Evolutionary conservation across 495 filamentous ascomycete genomes (phyloP), one percentile per base, ranked within the genome.

Genomic region (Elaphomyces granulatus): DNA sequence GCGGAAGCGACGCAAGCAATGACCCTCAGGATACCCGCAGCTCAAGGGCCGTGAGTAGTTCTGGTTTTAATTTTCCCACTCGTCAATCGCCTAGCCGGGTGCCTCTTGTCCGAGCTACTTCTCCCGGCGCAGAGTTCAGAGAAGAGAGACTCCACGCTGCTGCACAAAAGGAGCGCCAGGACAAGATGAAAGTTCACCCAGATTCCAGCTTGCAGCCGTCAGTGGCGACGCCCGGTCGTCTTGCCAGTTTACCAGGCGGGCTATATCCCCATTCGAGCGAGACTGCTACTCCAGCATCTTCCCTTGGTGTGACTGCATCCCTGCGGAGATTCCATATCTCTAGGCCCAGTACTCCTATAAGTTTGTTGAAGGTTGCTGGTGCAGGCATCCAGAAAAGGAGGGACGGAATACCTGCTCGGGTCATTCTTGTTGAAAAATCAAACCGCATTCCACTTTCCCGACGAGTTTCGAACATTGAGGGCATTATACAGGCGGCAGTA

Each of bases 281-380:
- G 10, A 20, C 36, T n/a, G 43, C 17, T 9, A 47, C 43, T 26
- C 38, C 45, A 15, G 44, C 47, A 8, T 36, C 49, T 9, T 51
- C 55, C 2, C 42, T 45, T 15, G 40, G 32, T 12, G 28, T 16
- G 32, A 50, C 21, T 2, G 42, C 49, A 16, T 44, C 59, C 0
- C 44, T 67, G 20, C 62, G 64, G 9, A 55, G 61, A 4, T 68
- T 68, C 32, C 62, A 66, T 37, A 68, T 68, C 34, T 62, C 62
- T 0, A 45, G 56, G 28, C 54, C 57, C 1, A 58, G 49, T 30
- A 52, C 55, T 9, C 52, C 54, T 17, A 38, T 51, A 15, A 45
- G 45, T 19, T 45, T 51, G 0, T 45, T 52, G 0, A 53, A 51
- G 3, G 39, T 46, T 33, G 44, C 46, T 0, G 48, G 50, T 3